Evolutionary conservation across 2,329 filamentous ascomycete species (phyloP).

Genomic region (Pestalotiopsis sp.): DNA sequence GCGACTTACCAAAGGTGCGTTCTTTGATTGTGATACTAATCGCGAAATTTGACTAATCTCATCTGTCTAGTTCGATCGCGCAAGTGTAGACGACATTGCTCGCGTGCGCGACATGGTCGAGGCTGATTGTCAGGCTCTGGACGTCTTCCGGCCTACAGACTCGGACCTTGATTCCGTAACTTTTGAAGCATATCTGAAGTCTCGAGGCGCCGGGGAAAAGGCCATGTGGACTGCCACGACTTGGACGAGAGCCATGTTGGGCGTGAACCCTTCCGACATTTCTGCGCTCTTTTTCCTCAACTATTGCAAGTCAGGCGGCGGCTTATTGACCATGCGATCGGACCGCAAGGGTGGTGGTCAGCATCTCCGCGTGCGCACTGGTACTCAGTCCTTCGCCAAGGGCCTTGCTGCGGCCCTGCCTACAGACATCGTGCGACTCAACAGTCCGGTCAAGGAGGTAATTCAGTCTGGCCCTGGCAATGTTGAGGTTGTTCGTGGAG

Average conservation of each 20-base stretch:
- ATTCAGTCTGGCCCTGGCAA: slow-evolving; percentile 16
- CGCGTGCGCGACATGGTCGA: slow-evolving; percentile 28
- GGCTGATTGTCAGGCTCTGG: slow-evolving; percentile 30
- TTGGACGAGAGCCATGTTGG: slow-evolving; percentile 29
- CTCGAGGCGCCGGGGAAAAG: slow-evolving; percentile 20
- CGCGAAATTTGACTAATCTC: background rate
- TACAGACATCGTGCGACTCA: slow-evolving; percentile 27
- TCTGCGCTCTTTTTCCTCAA: slow-evolving; percentile 57
- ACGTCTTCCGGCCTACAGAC: slow-evolving; percentile 21
- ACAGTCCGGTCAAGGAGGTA: slow-evolving; percentile 30
- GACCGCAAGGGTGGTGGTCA: slow-evolving; percentile 56
- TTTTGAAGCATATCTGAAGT: slow-evolving; percentile 31
- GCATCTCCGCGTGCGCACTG: slow-evolving; percentile 49
- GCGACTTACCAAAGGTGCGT: slow-evolving; percentile 20
- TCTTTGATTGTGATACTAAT: background rate
- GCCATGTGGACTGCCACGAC: slow-evolving; percentile 16
- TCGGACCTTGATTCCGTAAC: slow-evolving; percentile 26
- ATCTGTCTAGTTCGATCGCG: slow-evolving; percentile 12
- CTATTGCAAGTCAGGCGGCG: slow-evolving; percentile 55
- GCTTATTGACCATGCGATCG: slow-evolving; percentile 54
- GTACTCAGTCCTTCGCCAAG: slow-evolving; percentile 44
- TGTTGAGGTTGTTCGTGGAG: background rate
- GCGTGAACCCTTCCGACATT: slow-evolving; percentile 44
- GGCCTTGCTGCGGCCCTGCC: slow-evolving; percentile 38
- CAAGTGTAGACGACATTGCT: slow-evolving; percentile 2